These are phyloP conservation scores for Globisporangium spiculum DNA, from an alignment of 352 stramenopile genomes.

Conservation along the genomic window DNA sequence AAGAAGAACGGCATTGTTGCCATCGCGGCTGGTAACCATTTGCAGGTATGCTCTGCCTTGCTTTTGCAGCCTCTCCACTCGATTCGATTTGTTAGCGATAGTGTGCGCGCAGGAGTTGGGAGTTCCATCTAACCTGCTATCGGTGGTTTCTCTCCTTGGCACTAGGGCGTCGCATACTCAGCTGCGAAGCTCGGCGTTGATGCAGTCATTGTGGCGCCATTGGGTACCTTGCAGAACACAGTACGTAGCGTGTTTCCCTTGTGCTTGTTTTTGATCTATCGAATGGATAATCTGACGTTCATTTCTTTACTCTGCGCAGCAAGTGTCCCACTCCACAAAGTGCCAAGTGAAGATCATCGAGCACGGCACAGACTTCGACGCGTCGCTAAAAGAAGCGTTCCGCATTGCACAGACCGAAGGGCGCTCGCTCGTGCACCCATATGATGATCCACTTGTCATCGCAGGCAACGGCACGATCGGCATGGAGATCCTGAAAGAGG, in stretches of 20 bases:
- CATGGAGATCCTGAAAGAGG: conserved; percentile 90
- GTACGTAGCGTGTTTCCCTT: conserved; percentile 19
- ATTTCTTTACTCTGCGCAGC: not conserved
- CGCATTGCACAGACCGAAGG: conserved; percentile 89
- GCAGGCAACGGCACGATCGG: conserved; percentile 97
- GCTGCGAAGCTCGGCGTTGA: conserved; percentile 91
- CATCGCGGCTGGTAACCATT: conserved; percentile 93
- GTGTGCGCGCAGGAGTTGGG: not conserved
- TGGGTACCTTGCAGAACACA: conserved; percentile 94
- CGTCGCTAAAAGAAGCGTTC: conserved; percentile 91
- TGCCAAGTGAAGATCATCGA: conserved; percentile 91
- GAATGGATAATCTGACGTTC: conserved; percentile 19
- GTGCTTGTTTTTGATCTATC: conserved; percentile 1
- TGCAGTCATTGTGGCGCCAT: conserved; percentile 96
- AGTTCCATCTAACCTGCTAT: not conserved
- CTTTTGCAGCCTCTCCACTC: not conserved
- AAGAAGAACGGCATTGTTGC: conserved; percentile 79
- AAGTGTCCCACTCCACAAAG: conserved; percentile 43
- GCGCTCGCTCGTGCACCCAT: conserved; percentile 95
- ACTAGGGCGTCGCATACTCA: conserved; percentile 91
- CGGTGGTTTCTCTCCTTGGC: not conserved
- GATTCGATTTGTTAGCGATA: not conserved
- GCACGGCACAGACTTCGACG: conserved; percentile 96
- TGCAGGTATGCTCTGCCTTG: conserved; percentile 61
- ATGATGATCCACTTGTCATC: conserved; percentile 97